A percentile compares a stretch with the other conserved stretches of the same genome.
phyloP scores from a whole-genome alignment of 2,329 filamentous ascomycete genomes.

The Rhynchosporium agropyri region DNA sequence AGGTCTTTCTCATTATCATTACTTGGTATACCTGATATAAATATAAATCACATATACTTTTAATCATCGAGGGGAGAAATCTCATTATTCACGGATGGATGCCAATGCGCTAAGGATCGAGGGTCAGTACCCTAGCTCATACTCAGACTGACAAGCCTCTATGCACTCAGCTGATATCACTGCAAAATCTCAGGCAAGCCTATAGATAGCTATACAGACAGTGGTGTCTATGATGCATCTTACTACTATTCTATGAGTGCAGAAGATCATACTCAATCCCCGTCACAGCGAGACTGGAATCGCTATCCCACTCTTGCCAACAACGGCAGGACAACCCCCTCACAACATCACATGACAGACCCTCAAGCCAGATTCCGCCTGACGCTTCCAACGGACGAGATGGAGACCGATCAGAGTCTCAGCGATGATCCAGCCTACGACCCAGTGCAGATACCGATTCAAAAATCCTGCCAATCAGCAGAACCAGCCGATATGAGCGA shows the following conservation, averaged over 20 bases:
- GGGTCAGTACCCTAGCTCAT: constrained; percentile 11
- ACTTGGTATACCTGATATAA: not conserved
- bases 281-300: constrained; percentile 13
- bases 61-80: not conserved
- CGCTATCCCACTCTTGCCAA: constrained; percentile 9
- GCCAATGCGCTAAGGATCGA: constrained; percentile 14
- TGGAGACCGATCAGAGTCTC: constrained; percentile 12
- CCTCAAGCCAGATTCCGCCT: constrained; percentile 13
- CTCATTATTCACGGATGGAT: constrained; percentile 10
- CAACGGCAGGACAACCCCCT: constrained; percentile 1
- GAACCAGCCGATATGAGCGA: constrained; percentile 19
- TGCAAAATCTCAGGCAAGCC: constrained; percentile 8
- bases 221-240: not conserved
- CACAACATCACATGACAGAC: constrained; percentile 15
- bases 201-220: constrained; percentile 1
- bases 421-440: constrained; percentile 13
- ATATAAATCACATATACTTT: not conserved
- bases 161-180: not conserved
- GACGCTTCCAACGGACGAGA: constrained; percentile 12
- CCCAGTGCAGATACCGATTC: constrained; percentile 8
- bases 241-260: constrained; percentile 2
- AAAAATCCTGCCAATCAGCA: constrained; percentile 8
- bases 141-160: not conserved
- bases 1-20: not conserved
- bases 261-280: constrained; percentile 3